A percentile compares a stretch with the other conserved stretches of the same genome.
Conservation (phyloP, 306 rosid species). For the Castanospermum australe region DNA sequence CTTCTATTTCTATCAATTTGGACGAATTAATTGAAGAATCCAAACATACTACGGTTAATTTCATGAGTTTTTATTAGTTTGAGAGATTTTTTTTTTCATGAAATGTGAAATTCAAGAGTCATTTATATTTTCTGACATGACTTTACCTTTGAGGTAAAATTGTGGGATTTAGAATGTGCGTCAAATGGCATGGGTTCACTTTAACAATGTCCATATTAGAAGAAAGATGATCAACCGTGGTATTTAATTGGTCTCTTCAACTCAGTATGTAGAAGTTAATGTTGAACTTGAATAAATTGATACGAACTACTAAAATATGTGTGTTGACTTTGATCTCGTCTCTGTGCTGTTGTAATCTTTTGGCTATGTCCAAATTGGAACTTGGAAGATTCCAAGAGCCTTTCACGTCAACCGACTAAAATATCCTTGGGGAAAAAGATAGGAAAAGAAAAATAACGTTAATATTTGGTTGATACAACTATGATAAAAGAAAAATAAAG, state of each 20-base stretch:
- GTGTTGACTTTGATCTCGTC: slow-evolving; percentile 26
- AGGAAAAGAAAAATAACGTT: not conserved
- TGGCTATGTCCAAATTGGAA: slow-evolving; percentile 25
- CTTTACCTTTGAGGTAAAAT: not conserved
- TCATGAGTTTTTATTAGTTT: too few species aligned
- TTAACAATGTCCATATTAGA: not conserved
- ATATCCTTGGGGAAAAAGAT: not conserved
- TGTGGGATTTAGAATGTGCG: not conserved
- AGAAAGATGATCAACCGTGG: not conserved
- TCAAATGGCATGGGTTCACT: not conserved
- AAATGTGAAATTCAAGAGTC: too few species aligned
- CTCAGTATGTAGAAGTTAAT: slow-evolving; percentile 8
- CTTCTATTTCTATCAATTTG: too few species aligned
- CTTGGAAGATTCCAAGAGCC: slow-evolving; percentile 12
- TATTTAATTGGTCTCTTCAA: not conserved
- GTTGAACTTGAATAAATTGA: not conserved
- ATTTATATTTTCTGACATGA: not conserved
- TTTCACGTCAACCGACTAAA: slow-evolving; percentile 4
- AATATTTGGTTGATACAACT: not conserved
- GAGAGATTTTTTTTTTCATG: too few species aligned
- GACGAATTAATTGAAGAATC: too few species aligned
- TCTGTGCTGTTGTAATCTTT: slow-evolving; percentile 1
- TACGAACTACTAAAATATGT: not conserved
- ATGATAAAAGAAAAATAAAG: not conserved
- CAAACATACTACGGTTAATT: too few species aligned